Percentiles rank a stretch among this genome's conserved stretches.
Evolutionary conservation across 768 basidiomycete species (phyloP).

Genomic region (Lactifluus rugatus): DNA sequence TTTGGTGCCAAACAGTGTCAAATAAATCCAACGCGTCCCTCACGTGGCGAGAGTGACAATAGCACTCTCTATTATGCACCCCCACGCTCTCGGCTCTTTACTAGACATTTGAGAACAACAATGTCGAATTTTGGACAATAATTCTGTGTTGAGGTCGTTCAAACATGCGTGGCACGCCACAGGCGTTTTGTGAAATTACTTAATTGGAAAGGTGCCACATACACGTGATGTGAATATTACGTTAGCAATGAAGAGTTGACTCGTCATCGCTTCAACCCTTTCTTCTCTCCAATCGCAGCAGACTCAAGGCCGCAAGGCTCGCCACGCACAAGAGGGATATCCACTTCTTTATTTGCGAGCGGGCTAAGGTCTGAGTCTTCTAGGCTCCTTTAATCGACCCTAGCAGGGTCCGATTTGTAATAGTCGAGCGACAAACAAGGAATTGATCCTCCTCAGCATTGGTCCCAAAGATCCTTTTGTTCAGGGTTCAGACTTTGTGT

Average conservation of each 20-base stretch:
- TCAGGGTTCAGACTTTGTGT: slow-evolving; percentile 28
- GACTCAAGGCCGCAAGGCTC: slow-evolving; percentile 64
- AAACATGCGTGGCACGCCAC: background rate
- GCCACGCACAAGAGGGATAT: slow-evolving; percentile 37
- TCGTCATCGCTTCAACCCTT: too few relatives aligned
- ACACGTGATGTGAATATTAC: slow-evolving; percentile 16
- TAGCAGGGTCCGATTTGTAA: slow-evolving; percentile 52
- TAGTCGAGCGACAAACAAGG: slow-evolving; percentile 60
- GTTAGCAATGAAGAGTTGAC: background rate
- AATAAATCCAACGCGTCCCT: slow-evolving; percentile 13
- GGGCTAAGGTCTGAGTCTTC: slow-evolving; percentile 78
- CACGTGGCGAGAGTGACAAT: slow-evolving; percentile 13
- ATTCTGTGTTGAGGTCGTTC: background rate
- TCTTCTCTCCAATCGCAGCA: slow-evolving; percentile 23
- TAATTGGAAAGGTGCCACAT: background rate
- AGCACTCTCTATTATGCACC: background rate
- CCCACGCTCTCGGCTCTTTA: background rate
- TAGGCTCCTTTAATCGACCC: slow-evolving; percentile 52
- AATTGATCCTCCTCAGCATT: slow-evolving; percentile 28
- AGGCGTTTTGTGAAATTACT: too few relatives aligned
- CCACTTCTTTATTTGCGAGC: slow-evolving; percentile 42
- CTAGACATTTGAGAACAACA: background rate
- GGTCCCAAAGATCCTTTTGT: slow-evolving; percentile 37
- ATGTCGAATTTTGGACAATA: background rate
- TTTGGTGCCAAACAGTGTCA: slow-evolving; percentile 8